Evolutionary conservation across 2,329 filamentous ascomycete species (phyloP).

Genomic region (Fusarium cyanostomum): DNA sequence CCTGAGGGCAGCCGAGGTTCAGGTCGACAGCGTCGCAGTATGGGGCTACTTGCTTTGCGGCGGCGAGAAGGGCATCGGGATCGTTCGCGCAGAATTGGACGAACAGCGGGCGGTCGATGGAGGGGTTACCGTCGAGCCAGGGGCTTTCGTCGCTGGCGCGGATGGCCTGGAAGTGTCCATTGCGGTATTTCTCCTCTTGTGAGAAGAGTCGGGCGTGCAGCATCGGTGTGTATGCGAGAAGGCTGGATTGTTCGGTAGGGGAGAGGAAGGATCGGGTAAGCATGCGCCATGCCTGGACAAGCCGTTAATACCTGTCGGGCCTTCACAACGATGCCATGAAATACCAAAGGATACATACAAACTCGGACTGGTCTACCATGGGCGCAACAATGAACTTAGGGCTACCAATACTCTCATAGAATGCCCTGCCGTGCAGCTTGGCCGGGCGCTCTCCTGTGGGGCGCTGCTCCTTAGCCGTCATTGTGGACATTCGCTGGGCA

Average conservation of each 20-base stretch:
- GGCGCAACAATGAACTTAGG: constrained; percentile 92
- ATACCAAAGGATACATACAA: constrained; percentile 66
- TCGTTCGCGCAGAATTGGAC: constrained; percentile 97
- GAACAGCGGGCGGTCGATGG: constrained; percentile 86
- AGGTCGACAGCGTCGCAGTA: constrained; percentile 96
- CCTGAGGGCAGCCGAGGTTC: constrained; percentile 95
- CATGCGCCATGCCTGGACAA: constrained; percentile 87
- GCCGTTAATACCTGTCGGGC: constrained; percentile 4
- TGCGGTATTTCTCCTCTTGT: constrained; percentile 79
- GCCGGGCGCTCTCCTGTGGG: constrained; percentile 35
- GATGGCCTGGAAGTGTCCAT: constrained; percentile 80
- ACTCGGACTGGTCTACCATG: constrained; percentile 99
- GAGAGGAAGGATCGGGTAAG: constrained; percentile 92
- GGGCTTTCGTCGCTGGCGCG: constrained; percentile 48
- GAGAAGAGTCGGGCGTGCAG: constrained; percentile 90
- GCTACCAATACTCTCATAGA: constrained; percentile 94
- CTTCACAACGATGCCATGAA: not conserved
- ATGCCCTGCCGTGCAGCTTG: constrained; percentile 85
- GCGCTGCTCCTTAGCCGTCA: constrained; percentile 40
- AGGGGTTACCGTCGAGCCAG: constrained; percentile 87
- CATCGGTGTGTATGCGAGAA: constrained; percentile 96
- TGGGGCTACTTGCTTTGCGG: constrained; percentile 80
- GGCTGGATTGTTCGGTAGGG: constrained; percentile 66
- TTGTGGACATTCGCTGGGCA: constrained; percentile 44
- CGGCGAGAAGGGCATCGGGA: constrained; percentile 78